Evolutionary conservation across 1,284 basidiomycete species (phyloP).

Genomic region (Ceratobasidium sp.): DNA sequence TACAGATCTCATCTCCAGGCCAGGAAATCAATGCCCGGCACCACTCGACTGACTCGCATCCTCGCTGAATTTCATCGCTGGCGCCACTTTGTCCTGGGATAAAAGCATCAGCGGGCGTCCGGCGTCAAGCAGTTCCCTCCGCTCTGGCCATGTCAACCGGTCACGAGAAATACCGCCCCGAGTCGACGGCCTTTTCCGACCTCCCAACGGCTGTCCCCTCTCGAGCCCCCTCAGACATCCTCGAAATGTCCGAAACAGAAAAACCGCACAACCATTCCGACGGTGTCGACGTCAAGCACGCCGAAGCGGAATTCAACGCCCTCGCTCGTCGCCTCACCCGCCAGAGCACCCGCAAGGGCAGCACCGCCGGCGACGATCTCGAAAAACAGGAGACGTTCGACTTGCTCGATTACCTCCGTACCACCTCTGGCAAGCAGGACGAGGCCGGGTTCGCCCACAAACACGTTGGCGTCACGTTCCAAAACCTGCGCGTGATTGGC

Average conservation of each 20-base stretch:
- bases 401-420: conserved; percentile 31
- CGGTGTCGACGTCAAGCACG: conserved; percentile 25
- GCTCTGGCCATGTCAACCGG: no score
- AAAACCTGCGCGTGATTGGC: conserved; percentile 67
- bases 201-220: conserved; percentile 32
- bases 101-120: not conserved
- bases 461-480: conserved; percentile 83
- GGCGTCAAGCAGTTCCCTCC: not conserved
- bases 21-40: no score
- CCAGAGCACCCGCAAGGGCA: conserved; percentile 17
- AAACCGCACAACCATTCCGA: not conserved
- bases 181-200: conserved; percentile 5
- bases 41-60: no score
- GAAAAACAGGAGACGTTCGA: conserved; percentile 37
- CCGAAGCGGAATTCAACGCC: conserved; percentile 27
- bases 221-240: conserved; percentile 7
- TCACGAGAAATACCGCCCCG: not conserved
- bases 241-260: conserved; percentile 20
- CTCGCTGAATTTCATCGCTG: no score
- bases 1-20: no score
- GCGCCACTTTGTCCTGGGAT: not conserved
- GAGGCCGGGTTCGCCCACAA: conserved; percentile 81
- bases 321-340: conserved; percentile 31
- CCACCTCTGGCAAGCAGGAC: conserved; percentile 50
- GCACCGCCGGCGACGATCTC: conserved; percentile 5